Evolutionary conservation across 148 eudicot genomes (phyloP), one percentile per base, ranked within the genome.

Genomic region (Nyssa sinensis): DNA sequence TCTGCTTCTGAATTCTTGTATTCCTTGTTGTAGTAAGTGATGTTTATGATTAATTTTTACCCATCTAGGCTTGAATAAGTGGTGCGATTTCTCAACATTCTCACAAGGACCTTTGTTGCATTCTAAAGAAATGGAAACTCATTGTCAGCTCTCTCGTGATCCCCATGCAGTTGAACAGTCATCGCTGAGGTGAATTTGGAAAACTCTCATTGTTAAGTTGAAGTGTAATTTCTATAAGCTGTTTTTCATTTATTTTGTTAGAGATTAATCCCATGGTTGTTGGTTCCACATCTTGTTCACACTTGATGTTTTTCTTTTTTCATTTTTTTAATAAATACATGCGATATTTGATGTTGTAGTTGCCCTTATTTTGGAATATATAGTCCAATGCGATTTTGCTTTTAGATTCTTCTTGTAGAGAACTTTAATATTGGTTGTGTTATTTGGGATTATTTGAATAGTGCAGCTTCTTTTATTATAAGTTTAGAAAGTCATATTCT

Each of bases 61-160:
- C n/a, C 27, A 9, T 72, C 49, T 85, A 84, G 88, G 82, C 78
- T 23, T 69, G 24, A 77, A 58, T 57, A 83, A 71, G 55, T 70
- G 51, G 67, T 76, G 78, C 28, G 49, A 73, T 77, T 35, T 70
- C 69, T 84, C 69, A 53, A 73, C 47, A 61, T 62, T 37, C 63
- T 51, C 77, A 41, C 66, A 65, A 69, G 80, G 75, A 74, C 71
- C 64, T 30, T 28, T 70, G 59, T 58, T 69, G 37, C 53, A 25
- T 77, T 16, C 83, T 34, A 69, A 58, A 74, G 72, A 57, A n/a
- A 49, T 25, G 41, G 81, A 61, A 79, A 67, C 28, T 51, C 69
- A 51, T 71, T 60, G 63, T 70, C 78, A 71, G 62, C 67, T 73
- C 64, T 51, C 75, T 63, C 44, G 74, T 61, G 64, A 62, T 67